Base-by-base conservation (phyloP, 345 rosid genomes). In the Jatropha curcas region DNA sequence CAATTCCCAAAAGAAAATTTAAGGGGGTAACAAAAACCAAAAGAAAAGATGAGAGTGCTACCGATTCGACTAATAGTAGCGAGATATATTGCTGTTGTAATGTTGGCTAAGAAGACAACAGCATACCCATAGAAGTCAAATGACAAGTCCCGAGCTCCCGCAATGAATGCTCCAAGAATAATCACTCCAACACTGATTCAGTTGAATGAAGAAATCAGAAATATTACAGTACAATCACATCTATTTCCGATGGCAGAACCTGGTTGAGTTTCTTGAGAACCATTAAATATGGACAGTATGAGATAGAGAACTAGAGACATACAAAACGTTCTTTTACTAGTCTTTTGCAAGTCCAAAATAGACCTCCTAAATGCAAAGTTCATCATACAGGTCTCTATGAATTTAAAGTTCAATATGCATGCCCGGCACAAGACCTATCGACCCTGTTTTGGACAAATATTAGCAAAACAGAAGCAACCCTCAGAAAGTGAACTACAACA, bases 81-180 rank as follows among this genome's bases (percentile, higher is more conserved):
- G 59, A 95, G 91, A 85, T 95, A 95, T 80, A 89, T 84, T 67
- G 99, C 98, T 31, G 99, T 95, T 35, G 96, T 78, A 60, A 95
- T 78, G 85, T 95, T 95, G 76, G 99, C 88, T 56, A 88, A 35
- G 86, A 95, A 88, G 81, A 92, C 99, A 77, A 95, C 67, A 75
- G 79, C 89, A 84, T 95, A 95, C 28, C 99, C 96, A 84, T 91
- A 86, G 79, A 88, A 86, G 81, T 95, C 97, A 79, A 87, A 95
- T 67, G 98, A 91, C 79, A 92, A 87, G 79, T 95, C 99, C 76
- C 97, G 93, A 46, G 96, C 97, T 84, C 99, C 99, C 16, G 99
- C 99, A 43, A 92, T 75, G 74, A 92, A 82, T 74, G 97, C 98
- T 43, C 99, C 99, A 81, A 95, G 64, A 80, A 95, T 48, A 74